Conservation (phyloP, 2,329 filamentous ascomycete species). For the Neurospora crassa region DNA sequence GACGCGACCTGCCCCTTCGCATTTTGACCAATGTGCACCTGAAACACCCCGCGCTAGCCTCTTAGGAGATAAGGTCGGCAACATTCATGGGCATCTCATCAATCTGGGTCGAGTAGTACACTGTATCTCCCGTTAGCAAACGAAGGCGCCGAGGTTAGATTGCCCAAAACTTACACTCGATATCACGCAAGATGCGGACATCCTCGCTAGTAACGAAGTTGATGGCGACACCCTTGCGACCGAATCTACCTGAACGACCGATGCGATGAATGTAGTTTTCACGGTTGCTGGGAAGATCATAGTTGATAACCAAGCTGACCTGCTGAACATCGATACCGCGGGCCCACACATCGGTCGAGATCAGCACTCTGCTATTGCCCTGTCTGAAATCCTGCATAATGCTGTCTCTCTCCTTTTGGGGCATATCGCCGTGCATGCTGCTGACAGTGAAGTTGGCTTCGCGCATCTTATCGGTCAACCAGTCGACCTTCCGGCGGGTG, state of each 20-base stretch:
- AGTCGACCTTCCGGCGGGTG: slow-evolving; percentile 99
- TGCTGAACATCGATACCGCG: slow-evolving; percentile 99
- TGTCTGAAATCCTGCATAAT: slow-evolving; percentile 99
- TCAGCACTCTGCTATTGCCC: slow-evolving; percentile 95
- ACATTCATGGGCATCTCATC: slow-evolving; percentile 99
- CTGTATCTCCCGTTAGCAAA: slow-evolving; percentile 28
- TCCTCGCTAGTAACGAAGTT: slow-evolving; percentile 99
- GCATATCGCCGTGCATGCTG: slow-evolving; percentile 99
- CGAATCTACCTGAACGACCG: slow-evolving; percentile 98
- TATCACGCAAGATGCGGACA: slow-evolving; percentile 99
- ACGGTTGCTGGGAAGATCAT: slow-evolving; percentile 95
- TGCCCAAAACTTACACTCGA: slow-evolving; percentile 48
- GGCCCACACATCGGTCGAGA: slow-evolving; percentile 93
- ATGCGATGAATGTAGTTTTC: slow-evolving; percentile 99
- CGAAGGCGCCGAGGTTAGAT: neutral
- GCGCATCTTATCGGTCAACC: slow-evolving; percentile 98
- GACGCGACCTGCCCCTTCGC: neutral
- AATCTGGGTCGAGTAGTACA: slow-evolving; percentile 94
- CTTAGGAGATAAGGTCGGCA: slow-evolving; percentile 47
- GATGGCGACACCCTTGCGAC: slow-evolving; percentile 99
- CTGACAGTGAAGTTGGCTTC: slow-evolving; percentile 98
- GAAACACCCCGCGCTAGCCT: neutral
- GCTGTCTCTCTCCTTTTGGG: slow-evolving; percentile 91
- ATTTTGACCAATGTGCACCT: neutral
- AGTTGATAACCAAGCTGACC: slow-evolving; percentile 99